Evolutionary conservation across 805 yeast species (phyloP), one percentile per base, ranked within the genome.

Genomic region (Ogataea paraovalis): DNA sequence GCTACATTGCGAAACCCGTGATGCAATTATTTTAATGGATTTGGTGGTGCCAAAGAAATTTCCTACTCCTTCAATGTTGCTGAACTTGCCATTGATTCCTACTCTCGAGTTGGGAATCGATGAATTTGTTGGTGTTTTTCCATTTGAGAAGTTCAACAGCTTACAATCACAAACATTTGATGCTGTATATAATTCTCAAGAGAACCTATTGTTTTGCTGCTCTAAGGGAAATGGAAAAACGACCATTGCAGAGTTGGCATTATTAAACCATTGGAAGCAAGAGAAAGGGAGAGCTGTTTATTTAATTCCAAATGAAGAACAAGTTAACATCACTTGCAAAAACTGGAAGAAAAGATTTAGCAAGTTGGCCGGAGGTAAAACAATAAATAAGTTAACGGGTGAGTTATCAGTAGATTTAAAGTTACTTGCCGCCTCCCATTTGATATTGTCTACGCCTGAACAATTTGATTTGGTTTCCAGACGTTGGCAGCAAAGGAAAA

Each of bases 201-300:
- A 53, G 1, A 85, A 74, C 51, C 64, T 82, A 0, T 76, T 90
- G 49, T 65, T 89, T 42, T 94, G 95, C 2, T 72, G 83, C 21
- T 69, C 92, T 0, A 83, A 86, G 55, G 94, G 94, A 1, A 75
- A 82, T 28, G 96, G 95, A 0, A 87, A 86, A 58, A 80, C 88
- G 0, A 74, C 68, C 0, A 67, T 84, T 52, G 92, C 87, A 0
- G 92, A 87, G 58, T 54, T 91, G 40, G 85, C 96, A 0, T 64
- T 91, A 1, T 62, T 88, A 54, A 75, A 76, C 40, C 86, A 84
- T 51, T 88, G 95, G 94, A 76, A 72, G 41, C 78, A 79, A 47
- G 81, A 77, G 46, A 75, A 74, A 34, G 92, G 92, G 1, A 76
- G 92, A 51, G 80, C 83, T 0, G 75, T 90, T 1, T 91, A 87